Percentiles rank a stretch among this genome's conserved stretches.
Evolutionary conservation across 2,329 filamentous ascomycete species (phyloP).

Genomic region (Ceratocystis cubensis): DNA sequence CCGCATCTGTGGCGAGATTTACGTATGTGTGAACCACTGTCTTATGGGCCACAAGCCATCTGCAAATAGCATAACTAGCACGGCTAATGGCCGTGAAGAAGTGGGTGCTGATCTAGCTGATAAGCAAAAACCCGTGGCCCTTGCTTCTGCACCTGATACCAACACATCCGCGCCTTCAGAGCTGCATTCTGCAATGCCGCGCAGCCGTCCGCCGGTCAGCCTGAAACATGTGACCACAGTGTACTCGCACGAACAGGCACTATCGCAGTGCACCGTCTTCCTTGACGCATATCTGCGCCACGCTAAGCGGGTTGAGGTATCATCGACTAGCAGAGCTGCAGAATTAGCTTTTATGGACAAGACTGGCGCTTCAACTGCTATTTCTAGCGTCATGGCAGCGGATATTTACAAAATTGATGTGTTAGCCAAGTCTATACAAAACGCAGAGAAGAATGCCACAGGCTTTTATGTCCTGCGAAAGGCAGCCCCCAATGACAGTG

Average conservation of each 20-base stretch:
- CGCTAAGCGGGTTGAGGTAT: constrained; percentile 70
- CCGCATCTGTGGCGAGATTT: constrained; percentile 68
- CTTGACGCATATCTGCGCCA: constrained; percentile 56
- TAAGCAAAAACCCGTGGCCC: constrained; percentile 20
- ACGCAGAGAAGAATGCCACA: constrained; percentile 63
- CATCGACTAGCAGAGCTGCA: constrained; percentile 74
- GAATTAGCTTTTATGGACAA: constrained; percentile 54
- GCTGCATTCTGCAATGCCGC: constrained; percentile 35
- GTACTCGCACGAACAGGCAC: constrained; percentile 91
- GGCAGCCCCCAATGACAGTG: constrained; percentile 23
- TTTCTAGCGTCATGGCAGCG: constrained; percentile 65
- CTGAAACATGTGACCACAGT: constrained; percentile 57
- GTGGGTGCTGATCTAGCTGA: neutral
- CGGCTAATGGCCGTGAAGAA: neutral
- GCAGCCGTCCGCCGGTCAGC: constrained; percentile 36
- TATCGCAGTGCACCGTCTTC: constrained; percentile 77
- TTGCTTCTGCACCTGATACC: constrained; percentile 31
- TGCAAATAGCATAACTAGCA: constrained; percentile 12
- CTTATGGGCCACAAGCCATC: constrained; percentile 47
- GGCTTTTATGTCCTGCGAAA: constrained; percentile 57
- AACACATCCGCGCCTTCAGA: constrained; percentile 38
- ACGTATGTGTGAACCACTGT: constrained; percentile 79
- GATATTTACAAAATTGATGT: constrained; percentile 54
- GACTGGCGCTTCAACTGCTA: constrained; percentile 55
- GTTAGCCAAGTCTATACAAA: constrained; percentile 58